Percentiles rank a stretch among this genome's conserved stretches.
Evolutionary conservation across 495 filamentous ascomycete species (phyloP).

Genomic region (Aspergillus bridgeri): DNA sequence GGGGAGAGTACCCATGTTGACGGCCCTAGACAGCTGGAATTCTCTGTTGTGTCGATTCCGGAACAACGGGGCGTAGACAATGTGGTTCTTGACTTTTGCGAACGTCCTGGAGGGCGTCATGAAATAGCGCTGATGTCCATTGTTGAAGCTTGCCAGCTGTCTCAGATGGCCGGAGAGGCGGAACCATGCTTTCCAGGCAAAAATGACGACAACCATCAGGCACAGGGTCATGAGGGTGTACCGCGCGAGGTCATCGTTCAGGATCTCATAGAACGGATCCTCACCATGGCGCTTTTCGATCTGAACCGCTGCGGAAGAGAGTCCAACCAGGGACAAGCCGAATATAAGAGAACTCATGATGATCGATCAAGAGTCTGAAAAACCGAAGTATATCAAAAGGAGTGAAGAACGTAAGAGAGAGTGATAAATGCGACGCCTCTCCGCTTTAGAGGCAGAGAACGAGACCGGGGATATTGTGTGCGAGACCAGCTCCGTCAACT

Average conservation of each 20-base stretch:
- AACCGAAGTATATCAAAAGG: neutral
- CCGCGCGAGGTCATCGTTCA: slow-evolving; percentile 39
- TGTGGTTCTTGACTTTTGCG: slow-evolving; percentile 70
- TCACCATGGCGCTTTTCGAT: slow-evolving; percentile 29
- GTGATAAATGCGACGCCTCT: slow-evolving; percentile 1
- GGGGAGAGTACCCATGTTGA: slow-evolving; percentile 84
- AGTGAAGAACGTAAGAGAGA: neutral
- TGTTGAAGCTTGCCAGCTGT: slow-evolving; percentile 68
- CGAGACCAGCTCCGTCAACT: slow-evolving; percentile 26
- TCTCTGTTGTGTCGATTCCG: slow-evolving; percentile 82
- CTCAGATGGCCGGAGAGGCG: slow-evolving; percentile 61
- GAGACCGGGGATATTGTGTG: slow-evolving; percentile 4
- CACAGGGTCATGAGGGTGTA: slow-evolving; percentile 48
- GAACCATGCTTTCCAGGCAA: slow-evolving; percentile 50
- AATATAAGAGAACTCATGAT: slow-evolving; percentile 17
- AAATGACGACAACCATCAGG: slow-evolving; percentile 45
- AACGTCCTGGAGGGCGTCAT: slow-evolving; percentile 40
- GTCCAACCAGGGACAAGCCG: slow-evolving; percentile 28
- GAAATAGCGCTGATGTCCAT: slow-evolving; percentile 67
- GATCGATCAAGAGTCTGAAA: neutral
- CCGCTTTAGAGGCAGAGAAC: neutral
- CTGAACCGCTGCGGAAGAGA: slow-evolving; percentile 23
- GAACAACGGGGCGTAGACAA: slow-evolving; percentile 83
- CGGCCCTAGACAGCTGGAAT: slow-evolving; percentile 68
- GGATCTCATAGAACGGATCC: slow-evolving; percentile 28